Percentiles rank a stretch among this genome's conserved stretches.
These are phyloP conservation scores for Fusarium sp. DNA, from an alignment of 2,329 filamentous ascomycete species.

Conservation along the genomic window DNA sequence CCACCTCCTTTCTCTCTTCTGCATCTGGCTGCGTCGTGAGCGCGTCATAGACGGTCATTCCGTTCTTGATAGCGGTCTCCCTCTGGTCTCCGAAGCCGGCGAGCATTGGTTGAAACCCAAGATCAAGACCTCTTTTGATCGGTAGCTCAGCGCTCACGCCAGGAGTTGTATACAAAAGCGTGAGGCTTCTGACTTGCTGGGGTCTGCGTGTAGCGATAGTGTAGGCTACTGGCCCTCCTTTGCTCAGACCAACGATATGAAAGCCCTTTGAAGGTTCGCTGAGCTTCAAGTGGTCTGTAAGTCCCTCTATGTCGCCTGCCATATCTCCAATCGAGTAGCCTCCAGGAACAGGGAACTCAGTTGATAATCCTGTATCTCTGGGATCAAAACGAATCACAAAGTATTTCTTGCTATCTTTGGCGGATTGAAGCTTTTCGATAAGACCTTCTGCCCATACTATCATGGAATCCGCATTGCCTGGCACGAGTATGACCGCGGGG, in stretches of 20 bases:
- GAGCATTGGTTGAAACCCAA: neutral
- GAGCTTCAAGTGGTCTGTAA: conserved; percentile 45
- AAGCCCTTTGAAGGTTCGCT: conserved; percentile 11
- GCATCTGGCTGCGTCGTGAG: conserved; percentile 22
- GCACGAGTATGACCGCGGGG: conserved; percentile 45
- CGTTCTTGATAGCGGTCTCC: neutral
- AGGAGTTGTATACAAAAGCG: conserved; percentile 43
- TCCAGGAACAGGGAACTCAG: conserved; percentile 40
- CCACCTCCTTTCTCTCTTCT: conserved; percentile 13
- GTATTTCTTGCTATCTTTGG: conserved; percentile 12
- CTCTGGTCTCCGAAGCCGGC: conserved; percentile 3
- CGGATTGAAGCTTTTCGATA: conserved; percentile 33
- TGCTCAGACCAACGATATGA: conserved; percentile 46
- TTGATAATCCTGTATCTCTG: conserved; percentile 44
- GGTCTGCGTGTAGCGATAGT: conserved; percentile 37
- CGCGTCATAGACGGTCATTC: conserved; percentile 12
- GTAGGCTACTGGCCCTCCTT: conserved; percentile 46
- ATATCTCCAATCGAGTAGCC: conserved; percentile 47
- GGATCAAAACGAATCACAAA: conserved; percentile 44
- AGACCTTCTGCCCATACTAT: conserved; percentile 43
- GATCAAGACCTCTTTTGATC: neutral
- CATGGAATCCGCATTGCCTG: conserved; percentile 43
- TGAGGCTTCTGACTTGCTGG: conserved; percentile 38
- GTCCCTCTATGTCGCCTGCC: conserved; percentile 46
- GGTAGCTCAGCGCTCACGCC: conserved; percentile 33